Evolutionary conservation across 2,329 filamentous ascomycete genomes (phyloP).

Genomic region (Lecanicillium sp.): DNA sequence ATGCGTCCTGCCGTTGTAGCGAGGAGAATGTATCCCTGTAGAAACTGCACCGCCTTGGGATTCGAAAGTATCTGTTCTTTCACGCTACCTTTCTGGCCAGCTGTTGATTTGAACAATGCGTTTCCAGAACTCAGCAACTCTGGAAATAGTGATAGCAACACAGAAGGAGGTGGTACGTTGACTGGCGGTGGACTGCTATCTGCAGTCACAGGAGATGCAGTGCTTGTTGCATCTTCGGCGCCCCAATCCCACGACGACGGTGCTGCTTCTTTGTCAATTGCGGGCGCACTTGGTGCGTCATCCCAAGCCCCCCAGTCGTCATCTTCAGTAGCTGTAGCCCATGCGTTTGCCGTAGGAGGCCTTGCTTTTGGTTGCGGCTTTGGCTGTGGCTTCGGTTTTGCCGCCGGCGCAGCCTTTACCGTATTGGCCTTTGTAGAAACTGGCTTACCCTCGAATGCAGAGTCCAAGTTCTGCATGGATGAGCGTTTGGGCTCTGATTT

Average conservation of each 20-base stretch:
- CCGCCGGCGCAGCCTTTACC: too few relatives aligned
- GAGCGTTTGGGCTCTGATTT: neutral
- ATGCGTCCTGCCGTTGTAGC: constrained; percentile 68
- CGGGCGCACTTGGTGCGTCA: constrained; percentile 29
- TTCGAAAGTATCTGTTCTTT: constrained; percentile 60
- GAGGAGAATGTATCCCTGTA: constrained; percentile 58
- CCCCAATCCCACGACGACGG: constrained; percentile 46
- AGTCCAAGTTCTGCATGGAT: neutral
- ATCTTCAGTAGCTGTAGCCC: constrained; percentile 24
- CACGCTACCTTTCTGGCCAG: constrained; percentile 49
- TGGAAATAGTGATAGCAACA: constrained; percentile 73
- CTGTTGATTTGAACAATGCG: constrained; percentile 59
- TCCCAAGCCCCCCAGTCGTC: constrained; percentile 50
- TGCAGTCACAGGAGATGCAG: constrained; percentile 16
- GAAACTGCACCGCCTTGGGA: constrained; percentile 54
- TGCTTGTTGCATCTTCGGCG: constrained; percentile 26
- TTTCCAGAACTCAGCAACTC: constrained; percentile 62
- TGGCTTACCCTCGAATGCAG: neutral
- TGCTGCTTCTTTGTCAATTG: constrained; percentile 15
- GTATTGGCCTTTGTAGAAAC: neutral
- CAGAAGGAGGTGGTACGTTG: constrained; percentile 82
- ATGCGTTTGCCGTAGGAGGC: neutral
- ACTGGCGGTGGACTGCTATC: constrained; percentile 57
- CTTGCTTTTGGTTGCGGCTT: neutral
- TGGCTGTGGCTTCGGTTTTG: neutral